Evolutionary conservation across 768 basidiomycete species (phyloP), one percentile per base, ranked within the genome.

Genomic region (Leccinum barrowsii): DNA sequence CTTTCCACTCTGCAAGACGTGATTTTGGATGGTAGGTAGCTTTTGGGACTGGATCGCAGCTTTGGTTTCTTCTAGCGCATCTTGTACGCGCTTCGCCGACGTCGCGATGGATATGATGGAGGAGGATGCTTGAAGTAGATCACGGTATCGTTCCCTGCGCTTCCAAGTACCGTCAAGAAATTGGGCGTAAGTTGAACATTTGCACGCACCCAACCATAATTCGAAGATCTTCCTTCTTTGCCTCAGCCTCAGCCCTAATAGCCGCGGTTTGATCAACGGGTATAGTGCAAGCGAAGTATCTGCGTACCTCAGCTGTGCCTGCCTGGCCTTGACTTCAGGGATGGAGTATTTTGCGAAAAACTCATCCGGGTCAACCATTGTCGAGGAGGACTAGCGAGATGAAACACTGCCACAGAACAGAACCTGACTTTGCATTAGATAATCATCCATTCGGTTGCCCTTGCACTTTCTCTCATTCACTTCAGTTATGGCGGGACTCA

Each of bases 141-240:
- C 92, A 48, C 92, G 86, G 73, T 94, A 94, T 63, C 91, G 86
- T 85, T 93, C 92, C 75, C 92, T 94, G 73, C 71, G 67, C 82
- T 84, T 82, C 83, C 76, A 70, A 70, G 66, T 74, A 75, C 67
- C 70, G 65, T 76, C 74, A 73, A 61, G 74, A 56, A 51, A 54
- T 11, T 34, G 49, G 47, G 37, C 50, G 12, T 11, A 8, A 26
- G 34, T 32, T 32, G 26, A 17, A 58, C 17, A 57, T 50, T 34
- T 58, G 47, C 62, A 86, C 92, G 82, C 77, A 94, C 92, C 92
- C 92, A 74, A 94, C 92, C 92, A 93, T 94, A 48, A 90, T 78
- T 66, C 92, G 82, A 47, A 94, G 80, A 67, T 94, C 92, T 70
- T 93, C 89, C 66, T 92, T 89, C 72, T 94, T 93, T 47, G 85